Evolutionary conservation across 2,329 filamentous ascomycete genomes (phyloP).

Genomic region (Fusarium lateritium): DNA sequence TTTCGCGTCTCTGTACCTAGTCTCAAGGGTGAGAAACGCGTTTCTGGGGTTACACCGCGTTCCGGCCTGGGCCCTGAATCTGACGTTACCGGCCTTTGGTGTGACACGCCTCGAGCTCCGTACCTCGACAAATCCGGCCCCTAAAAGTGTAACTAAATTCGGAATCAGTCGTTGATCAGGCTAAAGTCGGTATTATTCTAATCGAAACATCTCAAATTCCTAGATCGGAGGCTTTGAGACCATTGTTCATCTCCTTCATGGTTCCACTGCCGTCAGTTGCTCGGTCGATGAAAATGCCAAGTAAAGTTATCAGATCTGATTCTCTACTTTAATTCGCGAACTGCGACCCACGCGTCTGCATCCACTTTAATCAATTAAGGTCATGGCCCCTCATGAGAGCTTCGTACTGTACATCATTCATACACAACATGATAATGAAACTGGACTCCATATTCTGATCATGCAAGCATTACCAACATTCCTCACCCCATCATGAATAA

Average conservation of each 20-base stretch:
- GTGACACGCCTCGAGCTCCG: constrained; percentile 16
- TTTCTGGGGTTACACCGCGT: constrained; percentile 34
- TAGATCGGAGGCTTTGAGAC: constrained; percentile 2
- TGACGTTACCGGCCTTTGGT: constrained; percentile 24
- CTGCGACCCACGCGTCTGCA: constrained; percentile 11
- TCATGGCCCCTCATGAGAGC: constrained; percentile 11
- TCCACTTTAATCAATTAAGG: constrained; percentile 40
- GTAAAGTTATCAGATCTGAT: constrained; percentile 48
- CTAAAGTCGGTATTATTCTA: not conserved
- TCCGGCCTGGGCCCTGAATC: constrained; percentile 15
- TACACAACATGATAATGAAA: constrained; percentile 37
- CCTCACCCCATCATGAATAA: constrained; percentile 13
- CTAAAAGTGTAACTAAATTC: constrained; percentile 2
- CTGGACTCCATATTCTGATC: constrained; percentile 16
- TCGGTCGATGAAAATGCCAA: constrained; percentile 46
- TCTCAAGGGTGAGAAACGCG: constrained; percentile 12
- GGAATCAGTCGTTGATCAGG: not conserved
- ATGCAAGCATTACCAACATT: constrained; percentile 11
- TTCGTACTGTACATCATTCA: constrained; percentile 20
- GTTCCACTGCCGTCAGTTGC: constrained; percentile 26
- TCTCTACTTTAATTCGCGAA: constrained; percentile 29
- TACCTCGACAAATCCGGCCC: not conserved
- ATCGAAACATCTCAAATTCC: constrained; percentile 2
- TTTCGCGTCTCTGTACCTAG: constrained; percentile 8
- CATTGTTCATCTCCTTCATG: constrained; percentile 10